Percentiles rank a stretch among this genome's conserved stretches.
Evolutionary conservation across 345 rosid species (phyloP).

Genomic region (Moricandia arvensis): DNA sequence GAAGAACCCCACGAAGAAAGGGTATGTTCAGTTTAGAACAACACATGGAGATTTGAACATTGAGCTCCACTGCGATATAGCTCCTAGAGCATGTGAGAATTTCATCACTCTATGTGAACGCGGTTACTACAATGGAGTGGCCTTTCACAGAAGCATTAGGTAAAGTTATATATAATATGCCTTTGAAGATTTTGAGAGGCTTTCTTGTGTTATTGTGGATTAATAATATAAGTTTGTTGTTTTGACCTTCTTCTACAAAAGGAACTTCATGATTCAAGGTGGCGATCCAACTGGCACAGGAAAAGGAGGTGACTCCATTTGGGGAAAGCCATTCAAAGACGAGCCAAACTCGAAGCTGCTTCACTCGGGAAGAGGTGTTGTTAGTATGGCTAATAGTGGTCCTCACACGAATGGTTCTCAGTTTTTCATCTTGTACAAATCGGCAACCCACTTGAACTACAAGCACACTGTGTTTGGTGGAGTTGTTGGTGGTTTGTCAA

Average conservation of each 20-base stretch:
- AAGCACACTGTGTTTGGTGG: conserved; percentile 95
- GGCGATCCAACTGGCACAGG: conserved; percentile 98
- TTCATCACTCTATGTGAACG: conserved; percentile 82
- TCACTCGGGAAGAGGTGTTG: conserved; percentile 91
- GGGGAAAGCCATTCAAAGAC: conserved; percentile 97
- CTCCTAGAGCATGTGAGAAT: conserved; percentile 92
- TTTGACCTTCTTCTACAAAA: conserved; percentile 19
- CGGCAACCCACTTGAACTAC: conserved; percentile 91
- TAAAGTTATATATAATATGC: neutral
- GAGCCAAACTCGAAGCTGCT: conserved; percentile 85
- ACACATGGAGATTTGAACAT: conserved; percentile 91
- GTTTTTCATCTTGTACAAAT: conserved; percentile 93
- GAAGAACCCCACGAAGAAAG: conserved; percentile 94
- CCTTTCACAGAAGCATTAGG: conserved; percentile 81
- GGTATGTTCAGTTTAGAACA: conserved; percentile 85
- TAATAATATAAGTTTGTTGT: neutral
- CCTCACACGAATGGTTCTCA: conserved; percentile 98
- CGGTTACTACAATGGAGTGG: conserved; percentile 80
- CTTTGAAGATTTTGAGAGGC: neutral
- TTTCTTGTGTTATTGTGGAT: neutral
- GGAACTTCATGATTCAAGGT: conserved; percentile 99
- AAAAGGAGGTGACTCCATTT: conserved; percentile 85
- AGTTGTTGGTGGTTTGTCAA: conserved; percentile 85
- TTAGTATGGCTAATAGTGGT: conserved; percentile 98
- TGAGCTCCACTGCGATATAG: conserved; percentile 87